Percentiles rank a stretch among this genome's conserved stretches.
Conservation (phyloP, 1,139 yeast genomes). For the Zygosaccharomyces sapae region DNA sequence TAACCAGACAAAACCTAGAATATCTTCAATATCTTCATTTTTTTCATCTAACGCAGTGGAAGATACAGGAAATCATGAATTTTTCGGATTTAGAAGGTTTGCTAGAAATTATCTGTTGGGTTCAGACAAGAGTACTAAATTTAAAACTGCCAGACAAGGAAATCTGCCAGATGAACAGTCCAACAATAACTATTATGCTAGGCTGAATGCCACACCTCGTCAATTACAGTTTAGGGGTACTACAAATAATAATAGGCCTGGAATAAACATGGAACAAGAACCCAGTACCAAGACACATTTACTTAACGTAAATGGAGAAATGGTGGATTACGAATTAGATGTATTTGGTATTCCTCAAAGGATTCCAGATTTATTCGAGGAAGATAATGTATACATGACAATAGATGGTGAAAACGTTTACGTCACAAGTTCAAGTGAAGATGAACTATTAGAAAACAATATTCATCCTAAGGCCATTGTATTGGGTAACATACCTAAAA, state of each 20-base stretch:
- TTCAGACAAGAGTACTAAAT: conserved; percentile 6
- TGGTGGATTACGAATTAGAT: conserved; percentile 11
- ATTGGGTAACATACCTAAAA: conserved; percentile 39
- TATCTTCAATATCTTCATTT: conserved; percentile 13
- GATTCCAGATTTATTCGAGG: conserved; percentile 15
- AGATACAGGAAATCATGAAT: conserved; percentile 17
- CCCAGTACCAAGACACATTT: conserved; percentile 2
- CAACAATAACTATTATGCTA: not conserved
- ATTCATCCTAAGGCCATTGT: conserved; percentile 30
- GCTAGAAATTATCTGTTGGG: conserved; percentile 26
- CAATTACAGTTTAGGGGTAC: not conserved
- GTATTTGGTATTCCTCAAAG: conserved; percentile 12
- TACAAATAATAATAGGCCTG: not conserved
- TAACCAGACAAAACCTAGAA: conserved; percentile 9
- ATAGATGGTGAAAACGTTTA: conserved; percentile 5
- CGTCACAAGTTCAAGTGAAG: conserved; percentile 12
- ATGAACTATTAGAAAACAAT: conserved; percentile 11
- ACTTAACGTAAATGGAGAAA: conserved; percentile 6
- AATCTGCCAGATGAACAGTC: not conserved
- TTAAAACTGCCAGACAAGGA: conserved; percentile 2
- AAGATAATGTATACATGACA: conserved; percentile 7
- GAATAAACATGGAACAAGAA: conserved; percentile 1
- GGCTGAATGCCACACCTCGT: not conserved
- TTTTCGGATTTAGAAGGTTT: conserved; percentile 31
- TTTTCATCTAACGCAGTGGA: conserved; percentile 11